Conservation (phyloP, 495 filamentous ascomycete species). For the Podospora pseudoanserina region DNA sequence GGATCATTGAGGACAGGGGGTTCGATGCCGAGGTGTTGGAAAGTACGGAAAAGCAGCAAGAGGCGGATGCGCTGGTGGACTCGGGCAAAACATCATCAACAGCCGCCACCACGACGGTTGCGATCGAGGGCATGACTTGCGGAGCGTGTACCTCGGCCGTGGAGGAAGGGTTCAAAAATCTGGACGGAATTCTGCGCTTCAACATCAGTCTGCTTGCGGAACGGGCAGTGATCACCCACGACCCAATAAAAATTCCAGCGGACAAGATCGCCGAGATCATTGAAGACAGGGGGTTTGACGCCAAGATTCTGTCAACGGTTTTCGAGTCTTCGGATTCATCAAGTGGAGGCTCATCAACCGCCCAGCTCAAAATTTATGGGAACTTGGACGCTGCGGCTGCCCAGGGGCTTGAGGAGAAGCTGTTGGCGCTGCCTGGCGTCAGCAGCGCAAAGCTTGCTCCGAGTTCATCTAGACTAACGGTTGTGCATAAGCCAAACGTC, state of each 20-base stretch:
- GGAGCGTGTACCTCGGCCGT: conserved; percentile 91
- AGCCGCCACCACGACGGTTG: conserved; percentile 71
- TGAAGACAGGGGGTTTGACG: conserved; percentile 89
- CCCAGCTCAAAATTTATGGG: conserved; percentile 82
- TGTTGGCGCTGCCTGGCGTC: conserved; percentile 66
- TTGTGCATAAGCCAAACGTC: conserved; percentile 65
- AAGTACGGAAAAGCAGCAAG: conserved; percentile 37
- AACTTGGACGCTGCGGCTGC: conserved; percentile 66
- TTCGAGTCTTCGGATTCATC: conserved; percentile 45
- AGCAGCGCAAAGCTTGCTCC: conserved; percentile 67
- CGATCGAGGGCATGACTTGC: conserved; percentile 97
- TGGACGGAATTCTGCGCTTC: conserved; percentile 77
- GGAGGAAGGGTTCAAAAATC: conserved; percentile 70
- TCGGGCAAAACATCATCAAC: conserved; percentile 17
- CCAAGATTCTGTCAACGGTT: conserved; percentile 66
- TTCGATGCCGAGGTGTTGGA: conserved; percentile 82
- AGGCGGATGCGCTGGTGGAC: conserved; percentile 32
- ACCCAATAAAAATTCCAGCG: conserved; percentile 60
- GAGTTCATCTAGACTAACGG: conserved; percentile 59
- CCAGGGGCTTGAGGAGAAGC: conserved; percentile 62
- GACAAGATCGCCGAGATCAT: conserved; percentile 82
- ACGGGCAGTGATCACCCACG: conserved; percentile 82
- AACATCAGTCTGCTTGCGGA: conserved; percentile 94
- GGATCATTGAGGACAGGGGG: conserved; percentile 84
- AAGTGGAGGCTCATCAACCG: conserved; percentile 44